Evolutionary conservation across 352 stramenopile genomes (phyloP).

Genomic region (Phytophthora sansomeana): DNA sequence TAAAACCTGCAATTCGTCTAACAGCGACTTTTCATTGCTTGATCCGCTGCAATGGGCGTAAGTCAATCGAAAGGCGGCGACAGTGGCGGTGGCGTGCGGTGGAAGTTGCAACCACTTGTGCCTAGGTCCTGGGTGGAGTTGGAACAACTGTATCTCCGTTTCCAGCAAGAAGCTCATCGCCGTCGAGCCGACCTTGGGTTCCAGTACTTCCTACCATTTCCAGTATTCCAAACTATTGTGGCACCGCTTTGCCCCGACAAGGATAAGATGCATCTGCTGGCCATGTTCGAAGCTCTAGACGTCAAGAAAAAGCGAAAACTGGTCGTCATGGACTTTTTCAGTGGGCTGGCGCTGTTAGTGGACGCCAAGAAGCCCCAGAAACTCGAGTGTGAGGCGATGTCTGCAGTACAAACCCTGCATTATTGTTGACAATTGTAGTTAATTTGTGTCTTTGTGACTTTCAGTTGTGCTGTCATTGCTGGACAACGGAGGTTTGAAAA

Average conservation of each 20-base stretch:
- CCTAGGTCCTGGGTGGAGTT: conserved; percentile 62
- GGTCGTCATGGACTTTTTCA: conserved; percentile 67
- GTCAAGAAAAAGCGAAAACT: conserved; percentile 34
- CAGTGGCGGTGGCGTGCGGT: conserved; percentile 31
- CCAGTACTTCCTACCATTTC: conserved; percentile 66
- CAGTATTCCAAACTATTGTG: conserved; percentile 58
- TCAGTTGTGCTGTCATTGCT: conserved; percentile 67
- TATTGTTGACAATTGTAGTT: neutral
- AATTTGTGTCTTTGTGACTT: conserved; percentile 1
- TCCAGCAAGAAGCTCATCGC: conserved; percentile 63
- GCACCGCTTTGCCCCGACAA: conserved; percentile 35
- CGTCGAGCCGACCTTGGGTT: conserved; percentile 38
- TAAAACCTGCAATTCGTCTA: too few species aligned
- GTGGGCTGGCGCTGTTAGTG: conserved; percentile 60
- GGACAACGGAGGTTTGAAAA: conserved; percentile 68
- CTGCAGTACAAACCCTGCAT: neutral
- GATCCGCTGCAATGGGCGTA: conserved; percentile 49
- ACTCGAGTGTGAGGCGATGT: conserved; percentile 57
- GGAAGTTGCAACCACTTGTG: conserved; percentile 50
- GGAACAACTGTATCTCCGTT: conserved; percentile 65
- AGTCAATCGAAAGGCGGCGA: conserved; percentile 55
- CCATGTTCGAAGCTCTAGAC: conserved; percentile 55
- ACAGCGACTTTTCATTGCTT: too few species aligned
- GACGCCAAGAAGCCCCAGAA: conserved; percentile 73
- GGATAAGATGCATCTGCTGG: conserved; percentile 54